Percentiles rank a stretch among this genome's conserved stretches.
Conservation (phyloP, 2,329 filamentous ascomycete genomes). For the Neopestalotiopsis clavispora region DNA sequence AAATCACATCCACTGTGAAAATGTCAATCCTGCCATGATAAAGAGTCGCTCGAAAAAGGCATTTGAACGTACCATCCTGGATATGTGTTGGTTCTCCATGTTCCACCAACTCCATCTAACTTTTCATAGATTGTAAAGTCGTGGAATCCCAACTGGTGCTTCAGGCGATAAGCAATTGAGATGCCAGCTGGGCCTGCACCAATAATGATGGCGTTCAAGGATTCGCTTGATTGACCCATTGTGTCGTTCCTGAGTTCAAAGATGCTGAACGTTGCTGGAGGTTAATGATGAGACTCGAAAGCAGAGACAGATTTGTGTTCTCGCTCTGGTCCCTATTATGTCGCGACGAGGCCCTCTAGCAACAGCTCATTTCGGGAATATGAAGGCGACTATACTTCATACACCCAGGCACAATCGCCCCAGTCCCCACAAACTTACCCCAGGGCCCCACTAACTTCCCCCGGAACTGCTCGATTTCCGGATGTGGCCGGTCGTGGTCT, state of each 20-base stretch:
- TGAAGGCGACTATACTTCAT: neutral
- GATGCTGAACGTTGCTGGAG: neutral
- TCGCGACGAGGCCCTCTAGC: neutral
- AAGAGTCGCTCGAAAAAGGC: neutral
- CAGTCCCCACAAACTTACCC: too few species aligned
- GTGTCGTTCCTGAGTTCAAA: neutral
- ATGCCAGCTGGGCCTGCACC: slow-evolving; percentile 27
- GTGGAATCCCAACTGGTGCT: slow-evolving; percentile 20
- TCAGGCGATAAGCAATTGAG: slow-evolving; percentile 20
- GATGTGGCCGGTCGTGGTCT: neutral
- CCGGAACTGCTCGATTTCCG: too few species aligned
- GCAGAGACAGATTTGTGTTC: neutral
- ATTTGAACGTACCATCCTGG: slow-evolving; percentile 18
- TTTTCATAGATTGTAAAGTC: slow-evolving; percentile 25
- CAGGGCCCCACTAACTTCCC: too few species aligned
- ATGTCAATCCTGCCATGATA: neutral
- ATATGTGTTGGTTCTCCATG: slow-evolving; percentile 22
- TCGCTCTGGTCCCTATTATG: neutral
- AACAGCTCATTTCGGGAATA: neutral
- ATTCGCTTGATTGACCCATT: slow-evolving; percentile 9
- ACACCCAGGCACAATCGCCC: neutral
- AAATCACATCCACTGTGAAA: slow-evolving; percentile 38
- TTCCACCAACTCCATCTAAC: slow-evolving; percentile 20
- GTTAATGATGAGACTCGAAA: neutral
- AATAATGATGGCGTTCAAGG: slow-evolving; percentile 25